phyloP scores from a whole-genome alignment of 805 yeast species.

The Kuraishia capsulata region DNA sequence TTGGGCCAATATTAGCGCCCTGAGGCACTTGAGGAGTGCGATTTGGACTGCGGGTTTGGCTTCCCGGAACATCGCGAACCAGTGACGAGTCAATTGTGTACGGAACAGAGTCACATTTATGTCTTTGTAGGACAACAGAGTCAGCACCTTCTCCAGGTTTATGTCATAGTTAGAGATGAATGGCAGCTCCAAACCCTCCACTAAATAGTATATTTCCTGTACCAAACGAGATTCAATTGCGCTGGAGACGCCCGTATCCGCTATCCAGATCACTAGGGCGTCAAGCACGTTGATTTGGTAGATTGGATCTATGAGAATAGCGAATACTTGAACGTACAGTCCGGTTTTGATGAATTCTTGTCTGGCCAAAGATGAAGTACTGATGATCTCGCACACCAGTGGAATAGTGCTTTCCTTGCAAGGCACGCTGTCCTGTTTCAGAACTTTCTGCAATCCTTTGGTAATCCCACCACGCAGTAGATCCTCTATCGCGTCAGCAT shows the following conservation, averaged over 20 bases:
- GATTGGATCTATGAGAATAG: conserved; percentile 31
- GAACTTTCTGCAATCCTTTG: conserved; percentile 26
- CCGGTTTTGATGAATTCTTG: conserved; percentile 19
- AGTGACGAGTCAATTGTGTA: no score
- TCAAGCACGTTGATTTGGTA: conserved; percentile 40
- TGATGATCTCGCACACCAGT: conserved; percentile 31
- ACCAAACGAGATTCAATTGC: background rate
- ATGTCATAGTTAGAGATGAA: conserved; percentile 2
- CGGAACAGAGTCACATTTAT: no score
- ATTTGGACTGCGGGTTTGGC: conserved; percentile 1
- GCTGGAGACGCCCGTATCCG: background rate
- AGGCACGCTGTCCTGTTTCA: conserved; percentile 32
- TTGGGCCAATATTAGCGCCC: background rate
- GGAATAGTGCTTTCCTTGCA: conserved; percentile 36
- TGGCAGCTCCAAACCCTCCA: background rate
- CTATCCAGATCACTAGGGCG: conserved; percentile 17
- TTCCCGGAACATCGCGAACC: background rate
- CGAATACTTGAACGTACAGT: conserved; percentile 20
- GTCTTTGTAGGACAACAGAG: no score
- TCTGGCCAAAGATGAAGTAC: conserved; percentile 26
- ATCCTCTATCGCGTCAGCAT: conserved; percentile 6
- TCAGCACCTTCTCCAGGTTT: no score
- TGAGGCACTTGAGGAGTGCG: background rate
- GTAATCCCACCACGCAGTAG: background rate
- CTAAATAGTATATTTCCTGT: background rate